These are phyloP conservation scores for Epithemia pelagica DNA, from an alignment of 108 stramenopile species.

Conservation along the genomic window DNA sequence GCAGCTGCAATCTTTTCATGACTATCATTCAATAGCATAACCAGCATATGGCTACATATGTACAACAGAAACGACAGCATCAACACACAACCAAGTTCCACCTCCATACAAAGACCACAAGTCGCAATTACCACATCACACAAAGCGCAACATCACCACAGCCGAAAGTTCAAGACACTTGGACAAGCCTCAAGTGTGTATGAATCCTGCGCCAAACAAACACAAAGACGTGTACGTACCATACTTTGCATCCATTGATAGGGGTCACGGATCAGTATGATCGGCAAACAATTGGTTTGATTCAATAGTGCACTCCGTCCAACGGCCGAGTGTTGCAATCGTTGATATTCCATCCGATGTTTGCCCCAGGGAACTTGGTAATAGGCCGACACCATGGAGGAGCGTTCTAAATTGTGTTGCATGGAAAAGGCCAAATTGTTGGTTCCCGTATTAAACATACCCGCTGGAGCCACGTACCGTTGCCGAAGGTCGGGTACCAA, in stretches of 20 bases:
- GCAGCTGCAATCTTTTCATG: too few relatives aligned
- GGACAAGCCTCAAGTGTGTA: too few relatives aligned
- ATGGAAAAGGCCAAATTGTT: constrained; percentile 1
- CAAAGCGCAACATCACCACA: too few relatives aligned
- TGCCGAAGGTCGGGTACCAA: neutral
- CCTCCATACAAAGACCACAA: too few relatives aligned
- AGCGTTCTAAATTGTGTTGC: neutral
- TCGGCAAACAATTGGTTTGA: constrained; percentile 56
- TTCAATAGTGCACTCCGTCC: constrained; percentile 16
- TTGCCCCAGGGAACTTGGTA: constrained; percentile 69
- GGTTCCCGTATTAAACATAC: constrained; percentile 6
- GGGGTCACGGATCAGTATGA: constrained; percentile 82
- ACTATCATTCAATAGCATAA: too few relatives aligned
- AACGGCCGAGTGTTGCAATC: constrained; percentile 25
- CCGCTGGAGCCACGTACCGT: neutral
- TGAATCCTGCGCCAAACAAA: too few relatives aligned
- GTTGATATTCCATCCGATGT: constrained; percentile 41
- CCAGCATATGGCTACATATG: too few relatives aligned
- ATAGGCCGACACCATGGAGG: constrained; percentile 34
- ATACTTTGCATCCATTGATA: constrained; percentile 81
- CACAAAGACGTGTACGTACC: constrained; percentile 15
- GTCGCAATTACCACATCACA: too few relatives aligned
- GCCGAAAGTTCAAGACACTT: too few relatives aligned
- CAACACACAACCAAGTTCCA: too few relatives aligned
- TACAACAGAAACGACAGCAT: too few relatives aligned